These are phyloP conservation scores for Fusarium tuaranense DNA, from an alignment of 2,329 filamentous ascomycete species.

Conservation along the genomic window DNA sequence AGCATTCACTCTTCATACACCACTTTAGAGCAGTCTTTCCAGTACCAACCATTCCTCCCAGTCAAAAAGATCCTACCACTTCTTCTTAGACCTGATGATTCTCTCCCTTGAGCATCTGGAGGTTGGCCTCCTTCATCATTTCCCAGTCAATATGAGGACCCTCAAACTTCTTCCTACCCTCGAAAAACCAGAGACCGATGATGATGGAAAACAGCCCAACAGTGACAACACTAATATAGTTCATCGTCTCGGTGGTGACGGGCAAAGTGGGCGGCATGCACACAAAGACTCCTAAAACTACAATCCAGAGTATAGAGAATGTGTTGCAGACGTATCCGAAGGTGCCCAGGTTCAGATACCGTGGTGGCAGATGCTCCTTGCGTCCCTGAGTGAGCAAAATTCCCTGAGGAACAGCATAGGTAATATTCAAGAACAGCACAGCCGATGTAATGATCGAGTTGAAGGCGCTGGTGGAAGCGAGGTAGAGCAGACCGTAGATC, in stretches of 20 bases:
- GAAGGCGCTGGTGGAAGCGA: conserved; percentile 21
- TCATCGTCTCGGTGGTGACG: conserved; percentile 17
- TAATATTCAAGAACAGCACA: conserved; percentile 19
- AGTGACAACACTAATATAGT: conserved; percentile 19
- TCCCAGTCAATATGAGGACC: conserved; percentile 26
- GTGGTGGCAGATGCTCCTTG: conserved; percentile 7
- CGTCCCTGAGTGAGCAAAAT: conserved; percentile 14
- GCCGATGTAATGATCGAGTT: conserved; percentile 27
- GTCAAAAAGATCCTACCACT: too few relatives aligned
- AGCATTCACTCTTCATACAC: neutral
- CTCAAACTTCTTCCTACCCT: conserved; percentile 18
- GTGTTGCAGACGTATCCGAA: conserved; percentile 18
- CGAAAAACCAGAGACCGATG: conserved; percentile 7
- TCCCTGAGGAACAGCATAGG: conserved; percentile 21
- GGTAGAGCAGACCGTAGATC: conserved; percentile 19
- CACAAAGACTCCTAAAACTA: conserved; percentile 15
- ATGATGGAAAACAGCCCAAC: conserved; percentile 19
- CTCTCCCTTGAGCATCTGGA: conserved; percentile 3
- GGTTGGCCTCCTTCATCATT: conserved; percentile 22
- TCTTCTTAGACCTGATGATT: neutral
- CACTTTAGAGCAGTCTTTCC: neutral
- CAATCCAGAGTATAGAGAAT: conserved; percentile 20
- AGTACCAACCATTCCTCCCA: neutral
- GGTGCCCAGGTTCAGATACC: conserved; percentile 20
- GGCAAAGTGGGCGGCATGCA: conserved; percentile 19